These are phyloP conservation scores for Phialophora expanda DNA, from an alignment of 2,329 filamentous ascomycete species.

Conservation along the genomic window DNA sequence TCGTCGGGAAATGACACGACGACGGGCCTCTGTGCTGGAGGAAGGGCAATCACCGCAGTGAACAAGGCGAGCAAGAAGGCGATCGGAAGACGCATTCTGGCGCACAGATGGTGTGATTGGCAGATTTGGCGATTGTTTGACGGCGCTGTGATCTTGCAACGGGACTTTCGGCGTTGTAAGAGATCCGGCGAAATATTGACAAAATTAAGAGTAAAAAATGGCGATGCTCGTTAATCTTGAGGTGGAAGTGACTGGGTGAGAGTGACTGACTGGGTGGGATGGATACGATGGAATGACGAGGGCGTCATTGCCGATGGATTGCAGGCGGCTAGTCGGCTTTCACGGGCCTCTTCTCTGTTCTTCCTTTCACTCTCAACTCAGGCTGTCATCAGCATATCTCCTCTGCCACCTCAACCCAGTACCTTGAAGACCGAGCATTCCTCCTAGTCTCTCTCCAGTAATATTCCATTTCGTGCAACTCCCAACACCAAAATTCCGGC, in stretches of 20 bases:
- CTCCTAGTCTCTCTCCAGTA: not conserved
- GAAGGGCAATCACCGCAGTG: constrained; percentile 56
- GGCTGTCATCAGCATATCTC: not conserved
- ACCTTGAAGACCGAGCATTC: not conserved
- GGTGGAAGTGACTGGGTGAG: not conserved
- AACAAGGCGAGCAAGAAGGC: constrained; percentile 64
- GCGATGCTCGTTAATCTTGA: not conserved
- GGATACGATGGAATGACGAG: not conserved
- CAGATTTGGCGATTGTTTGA: not conserved
- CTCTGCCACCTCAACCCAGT: not conserved
- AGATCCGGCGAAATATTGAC: not conserved
- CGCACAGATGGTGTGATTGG: not conserved
- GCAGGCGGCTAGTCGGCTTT: constrained; percentile 15
- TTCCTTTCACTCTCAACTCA: not conserved
- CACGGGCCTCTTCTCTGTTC: not conserved
- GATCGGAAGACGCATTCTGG: constrained; percentile 69
- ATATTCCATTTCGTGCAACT: not conserved
- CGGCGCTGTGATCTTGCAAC: not conserved
- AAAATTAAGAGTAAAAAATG: not conserved
- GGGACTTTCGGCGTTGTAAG: not conserved
- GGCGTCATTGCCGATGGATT: not conserved
- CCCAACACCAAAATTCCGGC: not conserved
- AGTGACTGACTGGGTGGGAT: not conserved
- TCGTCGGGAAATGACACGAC: constrained; percentile 77
- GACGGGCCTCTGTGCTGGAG: constrained; percentile 67